Evolutionary conservation across 2,329 filamentous ascomycete species (phyloP).

Genomic region (Endocalyx cinctus): DNA sequence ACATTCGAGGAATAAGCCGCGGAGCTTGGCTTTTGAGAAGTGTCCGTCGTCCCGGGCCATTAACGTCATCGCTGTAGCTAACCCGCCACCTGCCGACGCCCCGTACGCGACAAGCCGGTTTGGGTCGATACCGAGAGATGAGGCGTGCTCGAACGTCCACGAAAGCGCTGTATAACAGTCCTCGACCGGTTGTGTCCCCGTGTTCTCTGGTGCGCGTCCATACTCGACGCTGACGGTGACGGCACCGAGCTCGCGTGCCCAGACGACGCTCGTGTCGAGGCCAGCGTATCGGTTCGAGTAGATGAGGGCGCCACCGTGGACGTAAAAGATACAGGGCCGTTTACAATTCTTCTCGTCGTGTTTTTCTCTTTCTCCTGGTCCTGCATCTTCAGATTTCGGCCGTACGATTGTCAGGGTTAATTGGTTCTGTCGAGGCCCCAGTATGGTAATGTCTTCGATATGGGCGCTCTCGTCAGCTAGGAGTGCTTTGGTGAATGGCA

Average conservation of each 20-base stretch:
- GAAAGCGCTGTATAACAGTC: slow-evolving; percentile 36
- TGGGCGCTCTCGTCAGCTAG: slow-evolving; percentile 22
- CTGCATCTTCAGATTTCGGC: slow-evolving; percentile 13
- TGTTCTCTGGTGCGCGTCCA: slow-evolving; percentile 26
- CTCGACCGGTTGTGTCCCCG: slow-evolving; percentile 20
- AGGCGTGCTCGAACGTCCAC: slow-evolving; percentile 27
- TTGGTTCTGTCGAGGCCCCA: slow-evolving; percentile 17
- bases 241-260: slow-evolving; percentile 24
- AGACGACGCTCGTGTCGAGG: slow-evolving; percentile 25
- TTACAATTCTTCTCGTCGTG: no score
- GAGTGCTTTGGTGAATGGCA: slow-evolving; percentile 20
- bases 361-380: neutral
- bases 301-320: slow-evolving; percentile 27
- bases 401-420: slow-evolving; percentile 21
- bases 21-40: slow-evolving; percentile 29
- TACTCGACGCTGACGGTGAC: slow-evolving; percentile 29
- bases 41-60: slow-evolving; percentile 35
- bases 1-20: slow-evolving; percentile 33
- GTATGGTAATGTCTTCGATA: slow-evolving; percentile 20
- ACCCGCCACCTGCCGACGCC: slow-evolving; percentile 52
- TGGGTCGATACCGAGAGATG: slow-evolving; percentile 35
- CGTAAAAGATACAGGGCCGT: slow-evolving; percentile 26
- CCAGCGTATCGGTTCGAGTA: slow-evolving; percentile 27
- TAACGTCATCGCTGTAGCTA: slow-evolving; percentile 49
- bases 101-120: slow-evolving; percentile 50